Evolutionary conservation across 805 yeast genomes (phyloP), one percentile per base, ranked within the genome.

Genomic region (Yarrowia sp.): DNA sequence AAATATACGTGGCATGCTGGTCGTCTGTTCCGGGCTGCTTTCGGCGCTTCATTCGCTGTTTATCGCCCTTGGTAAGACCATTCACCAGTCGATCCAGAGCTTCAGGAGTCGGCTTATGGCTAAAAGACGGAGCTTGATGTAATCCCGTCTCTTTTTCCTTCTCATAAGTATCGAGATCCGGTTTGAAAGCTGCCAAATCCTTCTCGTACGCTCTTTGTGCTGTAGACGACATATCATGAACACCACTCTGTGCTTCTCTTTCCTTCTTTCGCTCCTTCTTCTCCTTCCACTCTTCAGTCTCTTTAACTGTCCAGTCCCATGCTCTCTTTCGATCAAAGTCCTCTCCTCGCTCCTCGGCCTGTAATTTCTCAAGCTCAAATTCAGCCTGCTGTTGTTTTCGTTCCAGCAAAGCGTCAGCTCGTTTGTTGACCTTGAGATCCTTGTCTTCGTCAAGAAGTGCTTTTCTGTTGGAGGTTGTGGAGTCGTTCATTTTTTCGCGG

Each of bases 191-290:
- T 9, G 76, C 69, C 10, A 86, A 71, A 44, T 81, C 84, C 71
- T 86, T 86, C 58, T 78, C 72, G 71, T 88, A 89, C 0, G 90
- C 79, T 61, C 78, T 78, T 36, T 84, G 84, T 0, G 93, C 93
- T 17, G 88, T 72, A 51, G 83, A 81, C 41, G 80, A 73, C 68
- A 78, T 81, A 69, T 86, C 85, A 45, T 77, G 78, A 65, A 32
- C n/a, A 6, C 53, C 41, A 8, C 76, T 74, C 7, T 68, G 68
- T 43, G 69, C 68, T 36, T 62, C 47, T 4, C 65, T 44, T 31
- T 48, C 60, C 28, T 55, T 38, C 62, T 74, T 76, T 57, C 69
- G 68, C 47, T 70, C 74, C 65, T 74, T 71, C 63, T 78, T 80
- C 33, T 70, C 75, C 28, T 85, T 82, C 92, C 92, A 88, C 64